Evolutionary conservation across 306 rosid genomes (phyloP), one percentile per base, ranked within the genome.

Genomic region (Psophocarpus tetragonolobus): DNA sequence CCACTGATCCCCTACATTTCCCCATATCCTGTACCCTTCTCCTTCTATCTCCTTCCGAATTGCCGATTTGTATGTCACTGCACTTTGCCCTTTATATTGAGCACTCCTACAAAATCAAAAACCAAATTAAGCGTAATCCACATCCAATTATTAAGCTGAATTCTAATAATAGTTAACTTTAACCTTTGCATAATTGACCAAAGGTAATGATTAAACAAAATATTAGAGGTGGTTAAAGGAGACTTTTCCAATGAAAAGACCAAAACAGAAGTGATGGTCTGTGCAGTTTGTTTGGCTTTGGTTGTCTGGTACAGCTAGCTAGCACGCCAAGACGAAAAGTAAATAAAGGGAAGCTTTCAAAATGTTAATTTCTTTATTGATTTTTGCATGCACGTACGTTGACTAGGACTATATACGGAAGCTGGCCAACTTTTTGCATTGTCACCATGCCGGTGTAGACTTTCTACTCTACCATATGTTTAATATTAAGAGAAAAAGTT

Each of bases 1-100:
- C 98, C 98, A 93, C n/a, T 93, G 98, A 63, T 93, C 98, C 80
- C 98, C 97, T 18, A 93, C 89, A 68, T 90, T 93, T 8, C 98
- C 98, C 96, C 98, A 91, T 45, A 93, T 87, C 18, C 87, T 87
- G 68, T 91, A 91, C 3, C 96, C 96, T 86, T 90, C n/a, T 66
- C 47, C 85, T 66, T 74, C 89, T 18, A 93, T 66, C 83, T 81
- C 84, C 88, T 76, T 90, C 67, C 96, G 29, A 15, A 86, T 84
- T 1, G 71, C 80, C 11, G 96, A 90, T 78, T 90, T 91, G 93
- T 81, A 93, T 26, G 9, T 73, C 81, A 80, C 88, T 7, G 93
- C 93, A 63, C 90, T 67, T 56, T 72, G 80, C 66, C 97, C 98
- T 74, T 71, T 90, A 75, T 88, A 71, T 11, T 78, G 66, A 3